A percentile compares a stretch with the other conserved stretches of the same genome.
These are phyloP conservation scores for Ustilago vetiveriae DNA, from an alignment of 1,284 basidiomycete genomes.

Conservation along the genomic window DNA sequence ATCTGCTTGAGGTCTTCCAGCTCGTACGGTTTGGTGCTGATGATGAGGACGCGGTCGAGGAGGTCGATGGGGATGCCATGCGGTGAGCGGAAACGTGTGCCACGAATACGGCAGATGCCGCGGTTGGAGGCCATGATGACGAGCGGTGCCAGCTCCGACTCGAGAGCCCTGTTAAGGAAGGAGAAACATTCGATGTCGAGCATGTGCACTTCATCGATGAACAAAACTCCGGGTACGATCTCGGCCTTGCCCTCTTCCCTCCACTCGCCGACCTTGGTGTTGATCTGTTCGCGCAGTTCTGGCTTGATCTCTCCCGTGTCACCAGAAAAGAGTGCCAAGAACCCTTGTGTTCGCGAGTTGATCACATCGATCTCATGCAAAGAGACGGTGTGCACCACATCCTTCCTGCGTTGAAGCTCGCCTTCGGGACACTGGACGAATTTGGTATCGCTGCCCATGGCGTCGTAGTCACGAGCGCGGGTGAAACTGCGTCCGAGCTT, in stretches of 20 bases:
- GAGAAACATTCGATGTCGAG: constrained; percentile 99
- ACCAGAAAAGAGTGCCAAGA: constrained; percentile 73
- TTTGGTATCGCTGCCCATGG: constrained; percentile 90
- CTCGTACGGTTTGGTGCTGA: constrained; percentile 88
- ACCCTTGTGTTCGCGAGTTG: constrained; percentile 94
- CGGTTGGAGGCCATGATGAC: constrained; percentile 99
- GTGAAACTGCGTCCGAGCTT: constrained; percentile 96
- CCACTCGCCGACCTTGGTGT: constrained; percentile 96
- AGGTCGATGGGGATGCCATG: constrained; percentile 95
- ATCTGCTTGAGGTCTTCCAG: constrained; percentile 89
- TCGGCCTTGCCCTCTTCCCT: constrained; percentile 98
- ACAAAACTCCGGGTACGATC: constrained; percentile 86
- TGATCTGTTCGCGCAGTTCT: constrained; percentile 94
- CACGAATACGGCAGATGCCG: constrained; percentile 91
- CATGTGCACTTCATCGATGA: constrained; percentile 83
- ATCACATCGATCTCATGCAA: constrained; percentile 99
- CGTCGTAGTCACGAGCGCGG: constrained; percentile 95
- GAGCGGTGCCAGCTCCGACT: constrained; percentile 89
- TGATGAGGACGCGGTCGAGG: constrained; percentile 92
- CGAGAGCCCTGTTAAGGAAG: constrained; percentile 94
- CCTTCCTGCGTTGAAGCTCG: constrained; percentile 95
- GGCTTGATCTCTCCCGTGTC: constrained; percentile 99
- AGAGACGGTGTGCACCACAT: constrained; percentile 95
- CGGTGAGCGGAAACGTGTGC: constrained; percentile 91
- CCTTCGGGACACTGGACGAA: constrained; percentile 98